A percentile compares a stretch with the other conserved stretches of the same genome.
These are phyloP conservation scores for Marvania coccoides DNA, from an alignment of 139 green algal species.

Conservation along the genomic window DNA sequence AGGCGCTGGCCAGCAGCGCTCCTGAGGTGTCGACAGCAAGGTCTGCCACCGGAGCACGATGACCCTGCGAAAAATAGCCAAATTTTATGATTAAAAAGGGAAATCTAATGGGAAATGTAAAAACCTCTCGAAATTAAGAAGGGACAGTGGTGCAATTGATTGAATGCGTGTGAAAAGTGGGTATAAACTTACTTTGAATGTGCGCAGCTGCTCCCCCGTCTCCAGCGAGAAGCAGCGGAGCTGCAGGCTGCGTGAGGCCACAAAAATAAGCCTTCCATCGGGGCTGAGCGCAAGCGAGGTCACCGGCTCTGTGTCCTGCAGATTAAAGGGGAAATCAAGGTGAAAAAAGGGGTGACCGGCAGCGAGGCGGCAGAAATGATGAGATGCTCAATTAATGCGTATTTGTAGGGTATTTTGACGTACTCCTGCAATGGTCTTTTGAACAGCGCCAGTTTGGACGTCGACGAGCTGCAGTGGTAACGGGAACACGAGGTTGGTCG, in stretches of 20 bases:
- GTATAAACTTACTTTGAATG: conserved; percentile 44
- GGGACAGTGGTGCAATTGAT: neutral
- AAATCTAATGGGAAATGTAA: neutral
- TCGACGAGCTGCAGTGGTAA: conserved; percentile 68
- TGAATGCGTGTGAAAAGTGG: neutral
- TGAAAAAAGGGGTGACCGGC: no score
- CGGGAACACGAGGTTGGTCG: no score
- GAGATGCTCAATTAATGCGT: neutral
- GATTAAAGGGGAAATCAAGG: neutral
- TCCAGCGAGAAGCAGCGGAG: conserved; percentile 55
- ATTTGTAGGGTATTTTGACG: neutral
- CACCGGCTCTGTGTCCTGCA: conserved; percentile 79
- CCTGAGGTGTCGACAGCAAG: conserved; percentile 71
- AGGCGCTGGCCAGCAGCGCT: conserved; percentile 66
- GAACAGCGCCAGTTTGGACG: conserved; percentile 42
- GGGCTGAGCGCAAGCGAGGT: conserved; percentile 73
- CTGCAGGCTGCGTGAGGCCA: conserved; percentile 68
- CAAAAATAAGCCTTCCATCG: conserved; percentile 60
- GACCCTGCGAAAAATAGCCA: conserved; percentile 30
- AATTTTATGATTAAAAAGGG: neutral
- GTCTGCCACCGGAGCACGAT: conserved; percentile 68
- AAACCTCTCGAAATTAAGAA: neutral
- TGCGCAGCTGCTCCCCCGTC: conserved; percentile 31
- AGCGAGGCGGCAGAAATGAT: neutral
- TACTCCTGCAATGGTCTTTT: conserved; percentile 58